A percentile compares a stretch with the other conserved stretches of the same genome.
These are phyloP conservation scores for Penicillium sp. DNA, from an alignment of 2,329 filamentous ascomycete genomes.

Conservation along the genomic window DNA sequence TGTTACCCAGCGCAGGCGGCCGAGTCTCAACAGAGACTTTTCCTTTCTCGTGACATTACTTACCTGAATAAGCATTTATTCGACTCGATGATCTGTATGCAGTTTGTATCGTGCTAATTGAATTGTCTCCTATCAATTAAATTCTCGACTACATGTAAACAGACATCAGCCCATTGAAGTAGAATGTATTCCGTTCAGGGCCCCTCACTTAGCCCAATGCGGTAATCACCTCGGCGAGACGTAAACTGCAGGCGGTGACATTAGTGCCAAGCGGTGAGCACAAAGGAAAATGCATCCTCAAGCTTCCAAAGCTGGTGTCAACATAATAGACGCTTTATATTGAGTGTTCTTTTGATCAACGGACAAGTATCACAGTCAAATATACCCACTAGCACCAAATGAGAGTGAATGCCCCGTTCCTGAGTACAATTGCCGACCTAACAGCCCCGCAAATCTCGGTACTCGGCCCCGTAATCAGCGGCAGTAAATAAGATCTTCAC, in stretches of 20 bases:
- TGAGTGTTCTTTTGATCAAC: background rate
- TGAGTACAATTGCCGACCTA: no score
- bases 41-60: constrained; percentile 15
- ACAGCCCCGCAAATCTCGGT: constrained; percentile 6
- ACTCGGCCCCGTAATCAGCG: constrained; percentile 1
- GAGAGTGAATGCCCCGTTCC: background rate
- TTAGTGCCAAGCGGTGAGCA: constrained; percentile 8
- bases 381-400: no score
- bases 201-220: constrained; percentile 11
- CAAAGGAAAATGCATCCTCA: background rate
- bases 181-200: background rate
- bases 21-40: constrained; percentile 3
- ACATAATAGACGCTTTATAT: background rate
- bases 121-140: background rate
- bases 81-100: constrained; percentile 11
- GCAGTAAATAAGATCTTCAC: constrained; percentile 9
- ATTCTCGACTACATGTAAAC: background rate
- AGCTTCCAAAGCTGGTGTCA: background rate
- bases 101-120: constrained; percentile 13
- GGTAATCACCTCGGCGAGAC: constrained; percentile 12
- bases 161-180: background rate
- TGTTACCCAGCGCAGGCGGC: constrained; percentile 10
- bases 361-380: no score
- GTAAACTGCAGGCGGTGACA: constrained; percentile 10
- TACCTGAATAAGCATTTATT: constrained; percentile 10